These are phyloP conservation scores for Ophiocordyceps camponoti-floridani DNA, from an alignment of 2,329 filamentous ascomycete species.

Conservation along the genomic window DNA sequence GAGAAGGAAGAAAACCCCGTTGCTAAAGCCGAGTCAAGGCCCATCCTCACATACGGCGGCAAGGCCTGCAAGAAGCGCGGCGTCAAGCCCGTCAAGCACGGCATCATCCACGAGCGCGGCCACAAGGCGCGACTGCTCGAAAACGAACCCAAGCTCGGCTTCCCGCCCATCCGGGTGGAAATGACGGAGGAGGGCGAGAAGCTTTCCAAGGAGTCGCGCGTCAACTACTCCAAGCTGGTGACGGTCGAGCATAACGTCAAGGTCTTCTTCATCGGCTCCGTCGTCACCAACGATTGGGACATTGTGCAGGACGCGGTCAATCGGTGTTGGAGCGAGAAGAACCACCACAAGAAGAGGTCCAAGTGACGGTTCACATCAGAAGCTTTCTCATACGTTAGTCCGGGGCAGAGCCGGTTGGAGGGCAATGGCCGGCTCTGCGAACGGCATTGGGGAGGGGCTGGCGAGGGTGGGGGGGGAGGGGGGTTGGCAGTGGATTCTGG, in stretches of 20 bases:
- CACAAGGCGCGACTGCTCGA: constrained; percentile 14
- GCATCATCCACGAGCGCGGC: constrained; percentile 26
- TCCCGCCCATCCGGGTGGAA: constrained; percentile 23
- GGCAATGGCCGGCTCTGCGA: not conserved
- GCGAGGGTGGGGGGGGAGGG: no score
- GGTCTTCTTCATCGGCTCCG: constrained; percentile 37
- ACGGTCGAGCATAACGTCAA: constrained; percentile 39
- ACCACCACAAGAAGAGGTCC: constrained; percentile 14
- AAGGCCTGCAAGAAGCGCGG: constrained; percentile 34
- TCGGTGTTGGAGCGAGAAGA: constrained; percentile 29
- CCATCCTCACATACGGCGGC: constrained; percentile 36
- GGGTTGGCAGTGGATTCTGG: no score
- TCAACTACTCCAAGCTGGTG: constrained; percentile 38
- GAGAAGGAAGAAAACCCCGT: not conserved
- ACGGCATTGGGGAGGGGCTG: no score
- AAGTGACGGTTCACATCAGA: constrained; percentile 1
- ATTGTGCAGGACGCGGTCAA: constrained; percentile 27
- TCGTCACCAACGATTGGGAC: constrained; percentile 20
- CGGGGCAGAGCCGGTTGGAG: not conserved
- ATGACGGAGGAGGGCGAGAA: constrained; percentile 24
- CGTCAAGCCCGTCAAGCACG: constrained; percentile 32
- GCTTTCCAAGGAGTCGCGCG: constrained; percentile 30
- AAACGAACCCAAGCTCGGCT: constrained; percentile 29
- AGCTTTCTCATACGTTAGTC: no score
- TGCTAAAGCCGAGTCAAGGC: constrained; percentile 14